Evolutionary conservation across 2,329 filamentous ascomycete species (phyloP).

Genomic region (Taxawa tesnikishii): DNA sequence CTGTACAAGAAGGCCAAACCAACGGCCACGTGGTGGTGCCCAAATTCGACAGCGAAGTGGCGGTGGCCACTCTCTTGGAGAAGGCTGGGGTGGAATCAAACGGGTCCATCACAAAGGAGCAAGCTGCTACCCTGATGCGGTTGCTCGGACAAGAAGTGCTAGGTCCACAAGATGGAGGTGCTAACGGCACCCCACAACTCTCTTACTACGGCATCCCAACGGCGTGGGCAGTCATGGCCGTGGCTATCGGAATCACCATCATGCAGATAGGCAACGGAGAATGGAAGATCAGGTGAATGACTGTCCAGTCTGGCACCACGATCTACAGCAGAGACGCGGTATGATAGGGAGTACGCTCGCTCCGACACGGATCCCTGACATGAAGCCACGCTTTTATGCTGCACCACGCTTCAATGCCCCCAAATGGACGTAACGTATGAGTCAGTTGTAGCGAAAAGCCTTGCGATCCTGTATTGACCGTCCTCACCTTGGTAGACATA

Average conservation of each 20-base stretch:
- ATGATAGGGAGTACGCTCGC: too few relatives aligned
- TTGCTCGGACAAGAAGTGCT: conserved; percentile 3
- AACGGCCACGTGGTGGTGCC: conserved; percentile 1
- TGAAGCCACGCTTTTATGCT: too few relatives aligned
- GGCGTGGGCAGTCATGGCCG: not conserved
- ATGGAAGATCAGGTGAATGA: too few relatives aligned
- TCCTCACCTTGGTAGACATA: too few relatives aligned
- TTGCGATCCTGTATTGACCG: too few relatives aligned
- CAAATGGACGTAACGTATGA: too few relatives aligned
- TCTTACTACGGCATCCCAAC: not conserved
- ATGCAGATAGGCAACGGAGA: not conserved
- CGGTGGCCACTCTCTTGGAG: not conserved
- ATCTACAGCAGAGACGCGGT: too few relatives aligned
- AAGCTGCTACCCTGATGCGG: conserved; percentile 3
- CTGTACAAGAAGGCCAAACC: not conserved
- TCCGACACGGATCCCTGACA: too few relatives aligned
- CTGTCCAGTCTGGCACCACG: too few relatives aligned
- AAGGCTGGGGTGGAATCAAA: conserved; percentile 4
- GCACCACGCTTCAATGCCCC: too few relatives aligned
- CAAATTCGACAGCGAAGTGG: not conserved
- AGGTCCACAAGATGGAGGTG: not conserved
- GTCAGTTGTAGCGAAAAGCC: too few relatives aligned
- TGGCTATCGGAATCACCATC: not conserved
- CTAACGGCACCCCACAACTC: not conserved
- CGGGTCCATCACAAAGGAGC: conserved; percentile 2